These are phyloP conservation scores for Fusarium sp. DNA, from an alignment of 2,329 filamentous ascomycete genomes.

Conservation along the genomic window DNA sequence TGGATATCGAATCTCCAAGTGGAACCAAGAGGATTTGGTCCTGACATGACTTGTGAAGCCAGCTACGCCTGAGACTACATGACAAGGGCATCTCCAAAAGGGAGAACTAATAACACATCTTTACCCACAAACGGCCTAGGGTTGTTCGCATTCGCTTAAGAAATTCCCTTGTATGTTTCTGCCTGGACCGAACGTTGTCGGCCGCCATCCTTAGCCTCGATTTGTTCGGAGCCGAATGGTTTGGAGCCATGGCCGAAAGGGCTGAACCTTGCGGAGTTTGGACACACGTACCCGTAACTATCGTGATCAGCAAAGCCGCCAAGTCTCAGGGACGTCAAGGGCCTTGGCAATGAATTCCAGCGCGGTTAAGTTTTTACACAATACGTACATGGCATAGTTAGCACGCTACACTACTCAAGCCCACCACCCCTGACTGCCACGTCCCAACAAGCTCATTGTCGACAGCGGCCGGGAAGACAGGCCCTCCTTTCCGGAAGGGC, in stretches of 20 bases:
- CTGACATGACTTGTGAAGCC: conserved; percentile 24
- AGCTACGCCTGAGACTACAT: conserved; percentile 8
- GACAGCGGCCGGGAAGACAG: background rate
- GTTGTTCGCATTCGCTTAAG: background rate
- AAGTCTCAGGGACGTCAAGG: conserved; percentile 1
- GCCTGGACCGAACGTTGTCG: conserved; percentile 13
- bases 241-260: conserved; percentile 6
- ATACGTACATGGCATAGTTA: background rate
- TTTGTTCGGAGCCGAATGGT: conserved; percentile 27
- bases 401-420: background rate
- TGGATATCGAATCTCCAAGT: background rate
- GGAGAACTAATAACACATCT: background rate
- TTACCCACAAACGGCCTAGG: background rate
- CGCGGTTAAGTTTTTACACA: background rate
- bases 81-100: conserved; percentile 24
- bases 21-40: background rate
- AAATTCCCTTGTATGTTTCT: conserved; percentile 12
- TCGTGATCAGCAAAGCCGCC: conserved; percentile 9
- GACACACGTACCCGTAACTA: background rate
- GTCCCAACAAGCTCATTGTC: background rate
- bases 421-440: background rate
- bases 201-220: conserved; percentile 13
- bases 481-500: background rate
- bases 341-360: conserved; percentile 16
- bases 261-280: conserved; percentile 6